These are phyloP conservation scores for Euphorbia schlechtendalii DNA, from an alignment of 441 rosid genomes.

Conservation along the genomic window DNA sequence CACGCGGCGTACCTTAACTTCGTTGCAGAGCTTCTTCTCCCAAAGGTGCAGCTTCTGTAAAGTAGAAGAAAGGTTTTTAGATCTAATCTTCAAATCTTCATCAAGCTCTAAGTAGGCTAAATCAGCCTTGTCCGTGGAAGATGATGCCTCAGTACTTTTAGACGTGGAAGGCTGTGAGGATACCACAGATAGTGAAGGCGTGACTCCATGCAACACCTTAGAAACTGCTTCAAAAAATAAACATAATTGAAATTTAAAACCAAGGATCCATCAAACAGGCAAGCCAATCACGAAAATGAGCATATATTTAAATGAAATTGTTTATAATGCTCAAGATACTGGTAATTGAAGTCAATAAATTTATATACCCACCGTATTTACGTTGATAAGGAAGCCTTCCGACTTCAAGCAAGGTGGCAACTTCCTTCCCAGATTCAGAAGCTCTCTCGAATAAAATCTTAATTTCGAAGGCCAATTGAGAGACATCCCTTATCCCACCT, in stretches of 20 bases:
- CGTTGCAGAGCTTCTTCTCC: constrained; percentile 91
- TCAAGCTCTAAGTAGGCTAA: constrained; percentile 43
- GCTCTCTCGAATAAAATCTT: constrained; percentile 67
- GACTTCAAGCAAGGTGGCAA: constrained; percentile 75
- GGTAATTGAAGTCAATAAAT: not conserved
- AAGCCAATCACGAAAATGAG: not conserved
- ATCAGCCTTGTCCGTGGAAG: constrained; percentile 34
- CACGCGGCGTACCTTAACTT: constrained; percentile 65
- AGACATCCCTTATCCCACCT: constrained; percentile 36
- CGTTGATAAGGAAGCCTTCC: constrained; percentile 73
- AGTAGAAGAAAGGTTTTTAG: constrained; percentile 78
- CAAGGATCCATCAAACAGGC: not conserved
- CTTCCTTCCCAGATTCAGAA: constrained; percentile 71
- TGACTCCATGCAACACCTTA: constrained; percentile 56
- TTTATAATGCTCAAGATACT: not conserved
- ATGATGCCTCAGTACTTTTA: constrained; percentile 37
- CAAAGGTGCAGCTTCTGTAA: constrained; percentile 76
- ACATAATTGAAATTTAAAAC: constrained; percentile 5
- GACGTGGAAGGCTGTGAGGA: constrained; percentile 55
- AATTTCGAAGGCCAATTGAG: constrained; percentile 64
- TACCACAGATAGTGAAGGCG: constrained; percentile 43
- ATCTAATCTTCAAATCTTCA: constrained; percentile 64
- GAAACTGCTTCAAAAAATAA: constrained; percentile 38
- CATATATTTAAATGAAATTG: not conserved
- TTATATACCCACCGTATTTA: constrained; percentile 48